phyloP scores from a whole-genome alignment of 1,284 basidiomycete species.

The Grifola frondosa region DNA sequence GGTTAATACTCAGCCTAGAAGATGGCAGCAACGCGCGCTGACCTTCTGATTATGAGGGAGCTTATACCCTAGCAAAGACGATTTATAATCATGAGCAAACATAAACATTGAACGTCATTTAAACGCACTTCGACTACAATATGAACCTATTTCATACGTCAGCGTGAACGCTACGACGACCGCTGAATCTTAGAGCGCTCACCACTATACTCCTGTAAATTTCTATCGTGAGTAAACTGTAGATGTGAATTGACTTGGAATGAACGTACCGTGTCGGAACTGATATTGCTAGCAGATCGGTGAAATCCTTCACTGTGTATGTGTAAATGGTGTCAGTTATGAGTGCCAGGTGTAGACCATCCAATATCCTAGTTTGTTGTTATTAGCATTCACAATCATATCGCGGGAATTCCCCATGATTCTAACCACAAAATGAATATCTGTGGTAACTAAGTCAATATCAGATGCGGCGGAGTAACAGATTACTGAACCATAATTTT shows the following conservation, averaged over 20 bases:
- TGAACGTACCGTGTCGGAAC: conserved; percentile 16
- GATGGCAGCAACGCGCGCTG: too few relatives aligned
- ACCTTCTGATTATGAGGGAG: conserved; percentile 16
- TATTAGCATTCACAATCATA: background rate
- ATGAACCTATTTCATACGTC: conserved; percentile 13
- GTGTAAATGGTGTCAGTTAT: conserved; percentile 19
- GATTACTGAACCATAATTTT: conserved; percentile 20
- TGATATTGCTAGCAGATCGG: conserved; percentile 8
- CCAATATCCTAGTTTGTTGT: conserved; percentile 13
- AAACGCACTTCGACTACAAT: conserved; percentile 17
- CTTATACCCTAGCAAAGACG: conserved; percentile 22
- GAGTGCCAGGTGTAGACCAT: conserved; percentile 18
- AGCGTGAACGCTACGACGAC: background rate
- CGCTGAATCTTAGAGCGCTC: too few relatives aligned
- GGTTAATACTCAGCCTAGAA: too few relatives aligned
- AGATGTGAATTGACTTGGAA: too few relatives aligned
- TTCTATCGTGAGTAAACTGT: background rate
- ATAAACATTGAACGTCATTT: background rate
- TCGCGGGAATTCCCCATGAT: too few relatives aligned
- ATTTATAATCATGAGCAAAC: too few relatives aligned
- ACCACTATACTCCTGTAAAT: conserved; percentile 18
- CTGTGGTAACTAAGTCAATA: conserved; percentile 5
- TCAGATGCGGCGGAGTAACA: too few relatives aligned
- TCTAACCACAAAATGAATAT: conserved; percentile 18
- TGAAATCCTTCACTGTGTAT: conserved; percentile 17